A percentile compares a stretch with the other conserved stretches of the same genome.
These are phyloP conservation scores for Croton laevigatus DNA, from an alignment of 441 rosid species.

Conservation along the genomic window DNA sequence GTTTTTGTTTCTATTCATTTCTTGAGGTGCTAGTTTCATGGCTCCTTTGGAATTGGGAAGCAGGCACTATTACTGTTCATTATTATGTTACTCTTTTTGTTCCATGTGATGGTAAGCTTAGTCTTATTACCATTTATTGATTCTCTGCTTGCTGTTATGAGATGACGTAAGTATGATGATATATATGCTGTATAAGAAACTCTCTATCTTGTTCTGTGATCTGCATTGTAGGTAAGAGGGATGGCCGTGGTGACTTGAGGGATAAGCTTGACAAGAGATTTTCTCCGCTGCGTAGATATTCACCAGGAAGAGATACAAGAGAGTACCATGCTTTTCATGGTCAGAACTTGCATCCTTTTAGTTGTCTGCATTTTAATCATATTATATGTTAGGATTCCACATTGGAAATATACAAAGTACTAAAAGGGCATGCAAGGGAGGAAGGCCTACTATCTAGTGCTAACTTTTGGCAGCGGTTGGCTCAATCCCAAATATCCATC, in stretches of 20 bases:
- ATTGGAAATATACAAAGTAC: no score
- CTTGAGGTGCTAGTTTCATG: slow-evolving; percentile 45
- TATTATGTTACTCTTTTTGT: slow-evolving; percentile 49
- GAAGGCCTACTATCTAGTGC: no score
- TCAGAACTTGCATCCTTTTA: slow-evolving; percentile 31
- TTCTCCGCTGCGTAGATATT: slow-evolving; percentile 58
- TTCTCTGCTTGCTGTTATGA: slow-evolving; percentile 30
- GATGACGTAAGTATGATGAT: slow-evolving; percentile 19
- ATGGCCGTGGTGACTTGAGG: slow-evolving; percentile 68
- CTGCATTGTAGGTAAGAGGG: slow-evolving; percentile 51
- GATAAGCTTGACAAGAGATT: slow-evolving; percentile 70
- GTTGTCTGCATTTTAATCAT: background rate
- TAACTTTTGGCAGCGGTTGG: no score
- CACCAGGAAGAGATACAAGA: slow-evolving; percentile 57
- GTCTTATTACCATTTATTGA: slow-evolving; percentile 26
- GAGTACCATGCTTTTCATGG: slow-evolving; percentile 42
- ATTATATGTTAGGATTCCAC: no score
- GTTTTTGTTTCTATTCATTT: slow-evolving; percentile 46
- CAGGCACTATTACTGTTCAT: slow-evolving; percentile 51
- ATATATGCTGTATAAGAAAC: slow-evolving; percentile 30
- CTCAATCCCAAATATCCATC: no score
- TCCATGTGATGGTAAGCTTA: slow-evolving; percentile 52
- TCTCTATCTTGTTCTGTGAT: slow-evolving; percentile 11
- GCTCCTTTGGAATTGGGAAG: slow-evolving; percentile 51
- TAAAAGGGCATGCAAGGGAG: no score